Evolutionary conservation across 129 eudicot species (phyloP), one percentile per base, ranked within the genome.

Genomic region (Silybum marianum): DNA sequence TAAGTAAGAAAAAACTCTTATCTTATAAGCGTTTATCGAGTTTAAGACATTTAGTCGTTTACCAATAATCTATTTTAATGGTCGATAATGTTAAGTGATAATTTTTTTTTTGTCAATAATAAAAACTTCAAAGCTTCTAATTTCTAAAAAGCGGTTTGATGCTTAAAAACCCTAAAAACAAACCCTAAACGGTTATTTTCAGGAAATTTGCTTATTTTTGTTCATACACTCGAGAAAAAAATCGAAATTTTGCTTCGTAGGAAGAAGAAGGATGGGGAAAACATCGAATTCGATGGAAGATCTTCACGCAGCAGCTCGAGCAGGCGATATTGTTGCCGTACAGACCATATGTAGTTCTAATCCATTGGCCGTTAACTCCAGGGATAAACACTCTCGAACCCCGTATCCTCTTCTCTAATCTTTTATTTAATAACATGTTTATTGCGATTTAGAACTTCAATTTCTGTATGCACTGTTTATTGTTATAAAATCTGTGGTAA

Each of bases 351-450:
- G 94, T 71, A 81, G 81, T 83, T 79, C 95, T 7, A 90, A 95
- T 79, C 99, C 99, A 0, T 81, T 93, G 72, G 88, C 97, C 10
- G 80, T 93, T 68, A 93, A 95, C 82, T 88, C 98, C 62, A 85
- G 99, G 71, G 99, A 95, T 86, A 93, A 83, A 79, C 99, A 91
- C 90, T 95, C 99, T 6, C 81, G 99, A 60, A 95, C 99, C 2
- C 97, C 98, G 99, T 95, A 95, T 89, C 94, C 97, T 90, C 32
- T 26, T 38, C 18, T 13, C 73, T 26, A 28, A 69, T 75, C 36
- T 74, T 63, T 48, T 65, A 4, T 69, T 34, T 70, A 21, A 28
- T 19, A 4, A 3, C 18, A 72, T 12, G 22, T 25, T 63, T n/a
- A 16, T 79, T 46, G 44, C 75, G 3, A n/a, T 9, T 10, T 19